These are phyloP conservation scores for Parachlorella kessleri DNA, from an alignment of 139 green algal genomes.

Conservation along the genomic window DNA sequence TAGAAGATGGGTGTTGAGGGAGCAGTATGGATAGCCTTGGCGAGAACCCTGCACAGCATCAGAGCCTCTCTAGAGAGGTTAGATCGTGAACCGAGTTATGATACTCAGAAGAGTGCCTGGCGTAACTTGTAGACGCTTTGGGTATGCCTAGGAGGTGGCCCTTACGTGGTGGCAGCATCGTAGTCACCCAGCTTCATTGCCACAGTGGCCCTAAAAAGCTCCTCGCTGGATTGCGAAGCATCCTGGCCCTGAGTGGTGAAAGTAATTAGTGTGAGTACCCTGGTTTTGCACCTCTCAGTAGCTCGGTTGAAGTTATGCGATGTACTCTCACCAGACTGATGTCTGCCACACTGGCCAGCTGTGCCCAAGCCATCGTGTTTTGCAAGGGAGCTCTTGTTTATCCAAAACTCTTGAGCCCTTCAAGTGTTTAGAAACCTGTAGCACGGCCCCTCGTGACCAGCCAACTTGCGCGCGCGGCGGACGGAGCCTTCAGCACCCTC, in stretches of 20 bases:
- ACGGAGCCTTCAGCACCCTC: no score
- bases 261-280: neutral
- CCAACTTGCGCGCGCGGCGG: no score
- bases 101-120: no score
- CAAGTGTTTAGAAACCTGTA: no score
- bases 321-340: neutral
- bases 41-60: no score
- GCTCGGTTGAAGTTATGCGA: neutral
- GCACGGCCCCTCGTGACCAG: no score
- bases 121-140: no score
- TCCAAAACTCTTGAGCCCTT: no score
- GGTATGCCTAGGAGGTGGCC: no score
- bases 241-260: neutral
- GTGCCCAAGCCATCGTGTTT: neutral
- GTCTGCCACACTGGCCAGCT: neutral
- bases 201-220: neutral
- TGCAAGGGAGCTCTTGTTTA: no score
- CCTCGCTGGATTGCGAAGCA: neutral
- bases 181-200: constrained; percentile 20
- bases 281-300: neutral
- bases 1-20: neutral
- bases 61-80: no score
- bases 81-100: no score
- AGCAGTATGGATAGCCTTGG: neutral
- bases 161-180: neutral